A percentile compares a stretch with the other conserved stretches of the same genome.
phyloP scores from a whole-genome alignment of 345 rosid species.

The Citrus inodora region DNA sequence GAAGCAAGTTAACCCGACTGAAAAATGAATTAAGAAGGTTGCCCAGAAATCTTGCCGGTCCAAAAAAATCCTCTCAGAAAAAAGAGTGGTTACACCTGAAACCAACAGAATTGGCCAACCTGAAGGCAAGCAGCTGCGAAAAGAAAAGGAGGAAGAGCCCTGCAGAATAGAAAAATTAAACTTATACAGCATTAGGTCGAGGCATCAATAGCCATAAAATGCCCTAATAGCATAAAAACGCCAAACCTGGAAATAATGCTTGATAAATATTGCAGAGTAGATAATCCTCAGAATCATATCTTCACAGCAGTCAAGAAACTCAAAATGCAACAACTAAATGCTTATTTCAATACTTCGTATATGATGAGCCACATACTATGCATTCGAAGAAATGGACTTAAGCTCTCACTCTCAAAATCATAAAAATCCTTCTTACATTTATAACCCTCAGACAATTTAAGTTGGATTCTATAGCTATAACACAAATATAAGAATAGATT shows the following conservation, averaged over 20 bases:
- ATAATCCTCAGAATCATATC: conserved; percentile 82
- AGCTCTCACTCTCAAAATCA: not conserved
- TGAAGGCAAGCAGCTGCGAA: conserved; percentile 61
- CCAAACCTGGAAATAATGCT: conserved; percentile 70
- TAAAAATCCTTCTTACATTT: not conserved
- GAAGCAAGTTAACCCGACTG: conserved; percentile 46
- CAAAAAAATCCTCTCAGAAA: conserved; percentile 48
- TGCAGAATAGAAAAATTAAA: conserved; percentile 16
- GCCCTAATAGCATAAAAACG: conserved; percentile 5
- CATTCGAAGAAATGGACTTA: not conserved
- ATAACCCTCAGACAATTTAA: not conserved
- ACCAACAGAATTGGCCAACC: conserved; percentile 62
- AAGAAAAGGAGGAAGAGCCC: conserved; percentile 66
- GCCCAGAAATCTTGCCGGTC: conserved; percentile 58
- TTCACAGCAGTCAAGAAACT: conserved; percentile 47
- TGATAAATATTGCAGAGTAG: conserved; percentile 69
- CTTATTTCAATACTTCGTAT: not conserved
- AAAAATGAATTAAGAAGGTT: conserved; percentile 47
- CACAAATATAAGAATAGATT: not conserved
- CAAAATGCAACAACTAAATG: not conserved
- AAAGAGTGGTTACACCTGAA: conserved; percentile 52
- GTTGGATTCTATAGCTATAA: not conserved
- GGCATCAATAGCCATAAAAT: not conserved
- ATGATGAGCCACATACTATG: not conserved
- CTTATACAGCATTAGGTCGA: conserved; percentile 4